Evolutionary conservation across 2,329 filamentous ascomycete species (phyloP).

Genomic region (Ascochyta viciae-villosae): DNA sequence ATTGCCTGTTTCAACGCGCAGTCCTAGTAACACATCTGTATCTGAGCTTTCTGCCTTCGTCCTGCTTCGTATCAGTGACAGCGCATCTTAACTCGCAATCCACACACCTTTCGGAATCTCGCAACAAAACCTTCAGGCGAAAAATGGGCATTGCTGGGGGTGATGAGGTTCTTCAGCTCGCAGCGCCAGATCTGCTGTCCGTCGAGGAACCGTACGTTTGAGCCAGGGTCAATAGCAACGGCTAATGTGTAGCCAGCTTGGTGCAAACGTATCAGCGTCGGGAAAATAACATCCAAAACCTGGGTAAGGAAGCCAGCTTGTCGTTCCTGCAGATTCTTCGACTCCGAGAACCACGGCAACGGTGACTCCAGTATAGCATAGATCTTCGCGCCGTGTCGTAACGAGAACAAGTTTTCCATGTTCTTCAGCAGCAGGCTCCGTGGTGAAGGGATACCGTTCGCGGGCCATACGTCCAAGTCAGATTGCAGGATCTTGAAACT

Average conservation of each 20-base stretch:
- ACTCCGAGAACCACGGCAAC: slow-evolving; percentile 9
- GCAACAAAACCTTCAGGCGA: slow-evolving; percentile 9
- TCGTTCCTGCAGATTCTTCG: slow-evolving; percentile 9
- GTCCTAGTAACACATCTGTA: neutral
- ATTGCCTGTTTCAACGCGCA: no score
- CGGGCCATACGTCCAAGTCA: slow-evolving; percentile 12
- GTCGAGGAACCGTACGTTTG: slow-evolving; percentile 8
- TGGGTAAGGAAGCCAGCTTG: slow-evolving; percentile 9
- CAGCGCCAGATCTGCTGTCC: slow-evolving; percentile 17
- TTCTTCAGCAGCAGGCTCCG: slow-evolving; percentile 11
- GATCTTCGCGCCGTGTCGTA: slow-evolving; percentile 10
- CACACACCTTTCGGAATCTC: slow-evolving; percentile 10
- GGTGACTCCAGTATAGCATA: slow-evolving; percentile 10
- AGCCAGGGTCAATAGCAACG: slow-evolving; percentile 12
- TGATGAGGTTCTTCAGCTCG: slow-evolving; percentile 15
- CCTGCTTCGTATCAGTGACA: slow-evolving; percentile 1
- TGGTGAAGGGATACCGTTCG: slow-evolving; percentile 12
- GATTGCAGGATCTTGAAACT: slow-evolving; percentile 15
- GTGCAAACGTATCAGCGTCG: slow-evolving; percentile 1
- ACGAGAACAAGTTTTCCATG: slow-evolving; percentile 13
- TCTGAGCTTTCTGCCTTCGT: slow-evolving; percentile 12
- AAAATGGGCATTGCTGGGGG: slow-evolving; percentile 12
- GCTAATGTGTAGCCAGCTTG: slow-evolving; percentile 3
- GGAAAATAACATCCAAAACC: slow-evolving; percentile 12
- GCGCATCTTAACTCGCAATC: no score